Percentiles rank a stretch among this genome's conserved stretches.
Evolutionary conservation across 805 yeast genomes (phyloP).

Genomic region (Priceomyces fermenticarens): DNA sequence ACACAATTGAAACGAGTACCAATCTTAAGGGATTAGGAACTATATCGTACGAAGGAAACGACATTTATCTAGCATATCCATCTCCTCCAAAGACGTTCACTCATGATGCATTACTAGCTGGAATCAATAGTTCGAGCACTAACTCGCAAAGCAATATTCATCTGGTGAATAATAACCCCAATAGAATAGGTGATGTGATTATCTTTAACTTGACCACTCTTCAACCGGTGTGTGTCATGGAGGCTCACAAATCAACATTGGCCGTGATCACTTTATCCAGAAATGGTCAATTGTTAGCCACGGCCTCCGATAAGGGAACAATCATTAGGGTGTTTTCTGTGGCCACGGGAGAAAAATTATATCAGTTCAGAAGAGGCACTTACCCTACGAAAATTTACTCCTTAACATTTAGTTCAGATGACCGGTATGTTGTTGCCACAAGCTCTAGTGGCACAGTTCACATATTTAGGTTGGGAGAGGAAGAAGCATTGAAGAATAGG

Average conservation of each 20-base stretch:
- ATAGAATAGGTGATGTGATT: conserved; percentile 65
- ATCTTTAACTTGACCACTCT: conserved; percentile 74
- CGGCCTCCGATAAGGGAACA: conserved; percentile 89
- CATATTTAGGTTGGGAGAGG: conserved; percentile 71
- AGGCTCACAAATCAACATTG: conserved; percentile 80
- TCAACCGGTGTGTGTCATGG: conserved; percentile 75
- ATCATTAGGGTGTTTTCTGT: conserved; percentile 79
- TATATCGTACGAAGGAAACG: conserved; percentile 46
- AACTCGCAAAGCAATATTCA: conserved; percentile 38
- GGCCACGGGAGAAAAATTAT: conserved; percentile 56
- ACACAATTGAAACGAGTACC: conserved; percentile 44
- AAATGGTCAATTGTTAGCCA: conserved; percentile 80
- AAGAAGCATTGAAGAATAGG: conserved; percentile 38
- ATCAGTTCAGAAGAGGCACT: conserved; percentile 81
- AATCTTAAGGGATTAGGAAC: conserved; percentile 56
- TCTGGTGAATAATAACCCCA: conserved; percentile 39
- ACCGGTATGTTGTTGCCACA: conserved; percentile 72
- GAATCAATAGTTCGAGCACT: conserved; percentile 37
- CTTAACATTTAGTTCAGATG: conserved; percentile 69
- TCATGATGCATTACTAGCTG: conserved; percentile 39
- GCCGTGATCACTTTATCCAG: conserved; percentile 65
- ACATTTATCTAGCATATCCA: conserved; percentile 66
- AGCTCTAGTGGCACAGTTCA: conserved; percentile 92
- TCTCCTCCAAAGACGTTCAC: conserved; percentile 63
- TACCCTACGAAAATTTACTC: conserved; percentile 80